Percentiles rank a stretch among this genome's conserved stretches.
These are phyloP conservation scores for Hawksworthiomyces lignivorus DNA, from an alignment of 2,329 filamentous ascomycete species.

Conservation along the genomic window DNA sequence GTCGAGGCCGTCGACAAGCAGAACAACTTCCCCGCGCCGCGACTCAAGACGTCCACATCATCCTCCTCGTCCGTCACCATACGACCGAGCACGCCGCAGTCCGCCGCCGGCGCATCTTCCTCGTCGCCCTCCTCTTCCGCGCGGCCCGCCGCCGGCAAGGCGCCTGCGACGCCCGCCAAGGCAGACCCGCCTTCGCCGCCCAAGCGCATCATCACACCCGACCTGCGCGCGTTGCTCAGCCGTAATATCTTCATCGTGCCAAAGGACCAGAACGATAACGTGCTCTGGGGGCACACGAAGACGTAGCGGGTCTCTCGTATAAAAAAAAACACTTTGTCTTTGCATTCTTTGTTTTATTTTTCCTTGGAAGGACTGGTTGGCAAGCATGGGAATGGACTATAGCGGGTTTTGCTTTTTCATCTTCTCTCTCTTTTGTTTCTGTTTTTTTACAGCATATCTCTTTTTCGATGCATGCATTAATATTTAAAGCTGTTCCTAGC, in stretches of 20 bases:
- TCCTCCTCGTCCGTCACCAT: background rate
- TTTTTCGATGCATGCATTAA: background rate
- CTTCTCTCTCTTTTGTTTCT: background rate
- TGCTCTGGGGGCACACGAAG: slow-evolving; percentile 13
- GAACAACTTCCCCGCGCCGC: slow-evolving; percentile 65
- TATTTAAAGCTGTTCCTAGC: too few relatives aligned
- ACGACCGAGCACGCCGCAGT: slow-evolving; percentile 3
- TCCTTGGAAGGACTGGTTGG: background rate
- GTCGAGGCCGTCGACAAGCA: slow-evolving; percentile 92
- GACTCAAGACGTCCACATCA: slow-evolving; percentile 15
- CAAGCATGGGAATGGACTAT: background rate
- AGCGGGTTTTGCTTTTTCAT: slow-evolving; percentile 2
- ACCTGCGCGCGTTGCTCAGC: slow-evolving; percentile 46
- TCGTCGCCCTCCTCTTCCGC: background rate
- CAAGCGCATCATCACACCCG: slow-evolving; percentile 47
- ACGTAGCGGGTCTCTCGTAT: too few relatives aligned
- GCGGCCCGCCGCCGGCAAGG: slow-evolving; percentile 10
- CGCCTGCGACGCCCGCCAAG: slow-evolving; percentile 4
- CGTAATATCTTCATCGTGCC: slow-evolving; percentile 32
- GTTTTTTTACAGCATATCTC: too few relatives aligned
- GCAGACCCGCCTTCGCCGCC: slow-evolving; percentile 1
- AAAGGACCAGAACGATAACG: slow-evolving; percentile 5
- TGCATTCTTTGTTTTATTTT: background rate
- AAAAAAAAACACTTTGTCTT: too few relatives aligned
- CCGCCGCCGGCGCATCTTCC: background rate